Evolutionary conservation across 23 red algal genomes (phyloP).

Genomic region (Gracilaria vermiculophylla): DNA sequence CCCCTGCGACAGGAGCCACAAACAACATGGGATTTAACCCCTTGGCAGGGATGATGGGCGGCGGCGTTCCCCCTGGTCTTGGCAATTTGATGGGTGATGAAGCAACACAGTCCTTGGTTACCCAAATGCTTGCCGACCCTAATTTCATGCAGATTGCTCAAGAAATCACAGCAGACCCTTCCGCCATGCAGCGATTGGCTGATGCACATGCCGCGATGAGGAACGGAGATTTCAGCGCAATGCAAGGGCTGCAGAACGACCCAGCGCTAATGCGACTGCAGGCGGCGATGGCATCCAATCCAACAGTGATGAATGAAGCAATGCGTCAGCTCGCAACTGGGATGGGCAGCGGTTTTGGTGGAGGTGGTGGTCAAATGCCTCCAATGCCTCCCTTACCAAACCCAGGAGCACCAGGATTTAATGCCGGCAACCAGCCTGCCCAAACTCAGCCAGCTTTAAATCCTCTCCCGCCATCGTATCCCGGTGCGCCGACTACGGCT

Average conservation of each 20-base stretch:
- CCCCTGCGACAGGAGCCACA: constrained; percentile 1
- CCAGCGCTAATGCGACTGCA: constrained; percentile 48
- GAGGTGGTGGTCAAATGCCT: constrained; percentile 13
- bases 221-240: constrained; percentile 38
- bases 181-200: constrained; percentile 4
- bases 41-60: constrained; percentile 26
- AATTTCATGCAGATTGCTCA: constrained; percentile 51
- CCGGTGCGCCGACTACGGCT: constrained; percentile 54
- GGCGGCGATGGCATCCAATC: constrained; percentile 48
- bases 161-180: constrained; percentile 42
- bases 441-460: not conserved
- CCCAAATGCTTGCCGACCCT: constrained; percentile 61
- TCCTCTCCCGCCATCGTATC: constrained; percentile 7
- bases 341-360: constrained; percentile 7
- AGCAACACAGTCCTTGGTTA: not conserved
- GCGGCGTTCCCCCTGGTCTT: constrained; percentile 27
- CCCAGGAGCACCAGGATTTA: not conserved
- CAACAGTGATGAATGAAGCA: constrained; percentile 46
- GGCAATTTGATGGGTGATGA: constrained; percentile 24
- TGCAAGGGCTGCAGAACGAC: constrained; percentile 39
- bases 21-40: constrained; percentile 9
- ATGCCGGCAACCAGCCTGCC: not conserved
- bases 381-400: not conserved
- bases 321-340: constrained; percentile 40
- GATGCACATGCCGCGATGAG: constrained; percentile 57